Conservation (phyloP, 2,329 filamentous ascomycete genomes). For the Daldinia sp. region DNA sequence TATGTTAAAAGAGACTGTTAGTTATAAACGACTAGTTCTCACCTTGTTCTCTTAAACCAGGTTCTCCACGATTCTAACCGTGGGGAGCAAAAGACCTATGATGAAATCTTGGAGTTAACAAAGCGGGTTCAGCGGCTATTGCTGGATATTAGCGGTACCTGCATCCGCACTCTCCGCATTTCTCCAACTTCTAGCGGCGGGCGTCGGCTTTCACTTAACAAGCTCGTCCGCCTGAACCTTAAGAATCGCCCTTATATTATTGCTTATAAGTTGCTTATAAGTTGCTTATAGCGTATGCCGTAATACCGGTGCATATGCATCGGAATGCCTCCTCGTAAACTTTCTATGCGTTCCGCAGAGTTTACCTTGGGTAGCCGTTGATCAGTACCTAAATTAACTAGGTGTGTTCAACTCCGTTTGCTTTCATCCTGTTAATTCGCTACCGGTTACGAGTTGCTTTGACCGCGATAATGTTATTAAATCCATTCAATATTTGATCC, state of each 20-base stretch:
- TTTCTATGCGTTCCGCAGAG: constrained; percentile 24
- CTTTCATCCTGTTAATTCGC: neutral
- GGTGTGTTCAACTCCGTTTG: neutral
- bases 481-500: constrained; percentile 12
- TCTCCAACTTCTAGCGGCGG: constrained; percentile 22
- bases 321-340: constrained; percentile 19
- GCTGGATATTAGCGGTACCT: constrained; percentile 29
- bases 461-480: constrained; percentile 12
- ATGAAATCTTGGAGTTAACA: neutral
- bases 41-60: too few relatives aligned
- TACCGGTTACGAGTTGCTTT: neutral
- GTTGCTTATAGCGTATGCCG: neutral
- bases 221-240: too few relatives aligned
- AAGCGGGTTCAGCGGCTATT: constrained; percentile 25
- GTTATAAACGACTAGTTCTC: too few relatives aligned
- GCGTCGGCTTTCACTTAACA: constrained; percentile 15
- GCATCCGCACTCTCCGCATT: constrained; percentile 27
- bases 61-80: neutral
- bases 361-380: constrained; percentile 34
- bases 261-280: neutral
- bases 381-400: constrained; percentile 3
- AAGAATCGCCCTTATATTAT: neutral
- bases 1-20: too few relatives aligned
- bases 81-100: neutral
- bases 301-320: constrained; percentile 2